Percentiles rank a stretch among this genome's conserved stretches.
phyloP scores from a whole-genome alignment of 2,329 filamentous ascomycete genomes.

The Clarireedia monteithiana region DNA sequence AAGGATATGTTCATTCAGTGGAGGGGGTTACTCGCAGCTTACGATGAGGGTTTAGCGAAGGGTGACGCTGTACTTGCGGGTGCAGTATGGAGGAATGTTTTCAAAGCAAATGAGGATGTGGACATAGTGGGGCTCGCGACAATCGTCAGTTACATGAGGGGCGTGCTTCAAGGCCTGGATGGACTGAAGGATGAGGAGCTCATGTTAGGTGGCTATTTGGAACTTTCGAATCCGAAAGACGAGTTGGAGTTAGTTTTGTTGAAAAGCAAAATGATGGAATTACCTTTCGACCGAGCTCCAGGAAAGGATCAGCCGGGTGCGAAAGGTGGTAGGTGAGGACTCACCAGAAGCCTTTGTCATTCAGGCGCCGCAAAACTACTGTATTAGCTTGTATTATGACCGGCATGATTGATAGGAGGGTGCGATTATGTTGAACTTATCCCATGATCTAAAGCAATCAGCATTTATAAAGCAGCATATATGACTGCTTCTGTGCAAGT shows the following conservation, averaged over 20 bases:
- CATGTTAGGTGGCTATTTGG: constrained; percentile 35
- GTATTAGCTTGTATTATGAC: no score
- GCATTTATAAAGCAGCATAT: no score
- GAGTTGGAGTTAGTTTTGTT: constrained; percentile 31
- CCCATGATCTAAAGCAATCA: no score
- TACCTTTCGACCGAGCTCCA: constrained; percentile 24
- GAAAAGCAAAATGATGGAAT: constrained; percentile 34
- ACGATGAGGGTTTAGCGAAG: constrained; percentile 72
- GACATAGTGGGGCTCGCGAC: constrained; percentile 52
- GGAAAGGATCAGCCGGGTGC: constrained; percentile 21
- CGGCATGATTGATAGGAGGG: no score
- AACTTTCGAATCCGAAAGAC: constrained; percentile 39
- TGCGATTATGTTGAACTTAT: no score
- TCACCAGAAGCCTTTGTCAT: no score
- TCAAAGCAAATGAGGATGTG: constrained; percentile 61
- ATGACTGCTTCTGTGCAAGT: no score
- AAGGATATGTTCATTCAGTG: constrained; percentile 94
- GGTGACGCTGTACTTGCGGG: constrained; percentile 71
- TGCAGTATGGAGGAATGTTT: constrained; percentile 90
- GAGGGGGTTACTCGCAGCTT: constrained; percentile 77
- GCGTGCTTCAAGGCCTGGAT: constrained; percentile 46
- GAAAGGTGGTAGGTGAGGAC: no score
- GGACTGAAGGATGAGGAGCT: constrained; percentile 44
- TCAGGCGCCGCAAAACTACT: no score
- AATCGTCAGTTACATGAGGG: constrained; percentile 56